Conservation (phyloP, 306 rosid species). For the Cucumis cinereus region DNA sequence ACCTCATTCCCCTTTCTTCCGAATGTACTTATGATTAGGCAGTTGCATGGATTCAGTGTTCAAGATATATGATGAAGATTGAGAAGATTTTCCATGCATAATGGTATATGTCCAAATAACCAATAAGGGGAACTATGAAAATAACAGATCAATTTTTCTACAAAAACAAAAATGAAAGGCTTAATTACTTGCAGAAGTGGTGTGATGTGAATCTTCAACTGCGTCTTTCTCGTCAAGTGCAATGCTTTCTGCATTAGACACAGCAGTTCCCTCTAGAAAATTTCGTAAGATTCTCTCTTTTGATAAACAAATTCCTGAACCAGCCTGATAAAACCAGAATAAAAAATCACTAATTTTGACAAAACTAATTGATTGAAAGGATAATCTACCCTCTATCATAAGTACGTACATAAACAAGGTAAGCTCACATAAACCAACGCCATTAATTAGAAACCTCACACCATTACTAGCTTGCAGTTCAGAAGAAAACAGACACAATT, state of each 20-base stretch:
- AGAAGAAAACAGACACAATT: neutral
- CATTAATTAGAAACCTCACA: neutral
- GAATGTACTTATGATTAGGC: neutral
- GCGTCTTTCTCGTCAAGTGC: constrained; percentile 41
- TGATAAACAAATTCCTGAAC: constrained; percentile 45
- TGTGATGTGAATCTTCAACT: constrained; percentile 19
- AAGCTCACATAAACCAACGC: neutral
- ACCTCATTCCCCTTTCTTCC: neutral
- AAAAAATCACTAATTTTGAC: neutral
- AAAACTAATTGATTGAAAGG: neutral
- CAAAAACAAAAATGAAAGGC: neutral
- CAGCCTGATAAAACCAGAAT: constrained; percentile 32
- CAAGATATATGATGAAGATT: neutral
- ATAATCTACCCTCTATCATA: neutral
- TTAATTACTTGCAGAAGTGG: constrained; percentile 24
- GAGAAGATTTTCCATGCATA: neutral
- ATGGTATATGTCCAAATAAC: neutral
- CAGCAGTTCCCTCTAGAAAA: constrained; percentile 71
- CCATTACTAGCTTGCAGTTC: neutral
- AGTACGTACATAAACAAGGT: neutral
- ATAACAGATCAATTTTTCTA: neutral
- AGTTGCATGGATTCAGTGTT: neutral
- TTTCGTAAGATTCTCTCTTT: constrained; percentile 38
- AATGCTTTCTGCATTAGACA: constrained; percentile 27
- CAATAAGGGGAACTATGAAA: neutral